Evolutionary conservation across 441 rosid species (phyloP), one percentile per base, ranked within the genome.

Genomic region (Pelargonium citronellum): DNA sequence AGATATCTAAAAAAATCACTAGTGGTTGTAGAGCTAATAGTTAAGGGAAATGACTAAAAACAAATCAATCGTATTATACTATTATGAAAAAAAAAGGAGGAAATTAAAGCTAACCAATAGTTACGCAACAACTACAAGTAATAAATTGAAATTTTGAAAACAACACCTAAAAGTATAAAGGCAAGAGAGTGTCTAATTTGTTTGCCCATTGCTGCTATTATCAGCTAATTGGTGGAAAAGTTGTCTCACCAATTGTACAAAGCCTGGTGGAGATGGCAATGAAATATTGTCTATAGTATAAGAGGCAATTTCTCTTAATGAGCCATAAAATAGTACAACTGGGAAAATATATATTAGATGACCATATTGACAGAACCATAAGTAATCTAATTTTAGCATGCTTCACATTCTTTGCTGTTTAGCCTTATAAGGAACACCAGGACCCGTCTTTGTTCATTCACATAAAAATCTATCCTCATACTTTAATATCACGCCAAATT

Each of bases 341-440:
- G 15, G 68, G 39, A 17, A 65, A 7, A 62, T 58, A 44, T 9
- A 22, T 3, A 1, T 43, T 10, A 8, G 51, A 20, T 2, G 20
- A 41, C 22, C 67, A 64, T 60, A 22, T 8, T 16, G 5, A 66
- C 43, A 66, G 51, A 58, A 30, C 73, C 44, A 46, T 60, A 24
- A 57, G 49, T 37, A 57, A 12, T 49, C 69, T 8, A 63, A 3
- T 51, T 64, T 41, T 43, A 53, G 62, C 6, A 68, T 13, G 12
- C 7, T 66, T 5, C 4, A 11, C 8, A 41, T 51, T 12, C 34
- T 69, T 30, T 12, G 61, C 27, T 70, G 74, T 75, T 70, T 51
- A 70, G 70, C 17, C 73, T 65, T 41, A 65, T 27, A 10, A 9
- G 64, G 73, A 13, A 69, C 51, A 39, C 22, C 30, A 8, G 37